These are phyloP conservation scores for Tuber microsphaerosporum DNA, from an alignment of 495 filamentous ascomycete species.

Conservation along the genomic window DNA sequence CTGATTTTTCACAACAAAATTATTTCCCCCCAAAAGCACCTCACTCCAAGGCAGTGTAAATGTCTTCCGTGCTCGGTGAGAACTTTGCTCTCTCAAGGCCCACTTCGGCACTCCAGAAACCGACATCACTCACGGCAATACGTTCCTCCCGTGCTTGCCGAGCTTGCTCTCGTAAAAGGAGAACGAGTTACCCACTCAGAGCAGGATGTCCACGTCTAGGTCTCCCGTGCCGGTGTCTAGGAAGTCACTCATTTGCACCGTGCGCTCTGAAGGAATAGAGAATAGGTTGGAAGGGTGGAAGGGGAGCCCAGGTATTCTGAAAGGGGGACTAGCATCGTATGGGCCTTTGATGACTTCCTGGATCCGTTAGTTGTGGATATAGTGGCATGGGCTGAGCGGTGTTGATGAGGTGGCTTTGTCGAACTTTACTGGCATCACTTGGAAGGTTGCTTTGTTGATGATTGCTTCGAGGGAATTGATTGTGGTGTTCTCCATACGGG, in stretches of 20 bases:
- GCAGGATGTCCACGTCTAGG: slow-evolving; percentile 42
- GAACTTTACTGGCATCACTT: slow-evolving; percentile 27
- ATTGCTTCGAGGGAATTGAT: slow-evolving; percentile 44
- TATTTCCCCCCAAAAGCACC: too few relatives aligned
- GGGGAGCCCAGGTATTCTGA: background rate
- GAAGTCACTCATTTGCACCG: slow-evolving; percentile 37
- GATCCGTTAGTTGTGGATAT: slow-evolving; percentile 37
- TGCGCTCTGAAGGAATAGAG: slow-evolving; percentile 43
- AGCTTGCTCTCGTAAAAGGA: too few relatives aligned
- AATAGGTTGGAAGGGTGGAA: slow-evolving; percentile 32
- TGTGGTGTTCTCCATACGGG: too few relatives aligned
- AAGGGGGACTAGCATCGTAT: slow-evolving; percentile 41
- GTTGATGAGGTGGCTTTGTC: background rate
- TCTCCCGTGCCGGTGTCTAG: slow-evolving; percentile 43
- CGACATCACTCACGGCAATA: slow-evolving; percentile 48
- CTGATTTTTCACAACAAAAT: too few relatives aligned
- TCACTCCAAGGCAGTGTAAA: slow-evolving; percentile 43
- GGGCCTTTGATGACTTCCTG: too few relatives aligned
- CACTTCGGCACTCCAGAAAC: slow-evolving; percentile 39
- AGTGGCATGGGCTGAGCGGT: slow-evolving; percentile 39
- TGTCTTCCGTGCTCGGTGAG: slow-evolving; percentile 47
- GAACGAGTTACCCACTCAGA: slow-evolving; percentile 43
- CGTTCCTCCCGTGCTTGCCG: slow-evolving; percentile 36
- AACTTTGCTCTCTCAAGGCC: slow-evolving; percentile 43
- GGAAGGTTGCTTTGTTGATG: slow-evolving; percentile 43